Evolutionary conservation across 306 rosid genomes (phyloP), one percentile per base, ranked within the genome.

Genomic region (Dryas octopetala): DNA sequence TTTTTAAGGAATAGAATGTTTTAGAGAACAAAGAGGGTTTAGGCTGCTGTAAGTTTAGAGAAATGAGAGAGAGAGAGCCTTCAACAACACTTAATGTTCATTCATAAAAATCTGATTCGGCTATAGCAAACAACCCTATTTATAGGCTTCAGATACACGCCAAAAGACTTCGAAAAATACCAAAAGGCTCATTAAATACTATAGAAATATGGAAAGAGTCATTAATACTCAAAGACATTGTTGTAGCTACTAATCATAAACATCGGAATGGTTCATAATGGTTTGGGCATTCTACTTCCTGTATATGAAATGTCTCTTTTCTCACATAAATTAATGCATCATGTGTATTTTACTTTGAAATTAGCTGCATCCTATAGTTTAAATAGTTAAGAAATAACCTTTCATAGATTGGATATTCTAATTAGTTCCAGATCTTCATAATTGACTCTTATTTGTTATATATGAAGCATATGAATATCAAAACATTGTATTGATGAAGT

Each of bases 181-280:
- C n/a, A n/a, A n/a, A n/a, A n/a, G n/a, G n/a, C n/a, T n/a, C n/a
- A n/a, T n/a, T n/a, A n/a, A n/a, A n/a, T n/a, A n/a, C n/a, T n/a
- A n/a, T n/a, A n/a, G n/a, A n/a, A n/a, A n/a, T n/a, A n/a, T n/a
- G n/a, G n/a, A n/a, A n/a, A n/a, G n/a, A n/a, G n/a, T n/a, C n/a
- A n/a, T n/a, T n/a, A n/a, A n/a, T n/a, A n/a, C n/a, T n/a, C n/a
- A n/a, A n/a, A n/a, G n/a, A n/a, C n/a, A n/a, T n/a, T n/a, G n/a
- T n/a, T 28, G 32, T 28, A 28, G 32, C 32, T 28, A 28, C 32
- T 28, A 2, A 28, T 28, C 65, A 12, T 12, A 60, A 28, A 60
- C n/a, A 60, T 3, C 65, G 5, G 65, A 60, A 69, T 44, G 49
- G 49, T 70, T 28, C 50, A 53, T n/a, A 40, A 9, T 70, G 74